Evolutionary conservation across 1,284 basidiomycete species (phyloP).

Genomic region (Trichosporon sp.): DNA sequence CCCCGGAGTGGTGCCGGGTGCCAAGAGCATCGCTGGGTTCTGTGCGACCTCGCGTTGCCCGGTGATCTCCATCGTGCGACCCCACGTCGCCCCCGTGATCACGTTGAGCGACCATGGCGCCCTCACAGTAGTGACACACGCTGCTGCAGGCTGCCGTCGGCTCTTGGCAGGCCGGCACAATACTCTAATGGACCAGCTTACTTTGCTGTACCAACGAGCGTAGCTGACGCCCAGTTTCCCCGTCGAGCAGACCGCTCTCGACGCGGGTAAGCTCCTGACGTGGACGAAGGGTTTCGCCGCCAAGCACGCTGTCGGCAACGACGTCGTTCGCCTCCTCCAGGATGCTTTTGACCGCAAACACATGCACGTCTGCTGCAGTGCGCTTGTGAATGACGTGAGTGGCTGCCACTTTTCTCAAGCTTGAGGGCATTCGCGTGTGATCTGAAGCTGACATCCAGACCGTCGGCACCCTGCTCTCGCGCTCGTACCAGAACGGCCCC

Average conservation of each 20-base stretch:
- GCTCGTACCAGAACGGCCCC: slow-evolving; percentile 86
- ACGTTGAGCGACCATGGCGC: not conserved
- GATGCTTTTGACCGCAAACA: slow-evolving; percentile 91
- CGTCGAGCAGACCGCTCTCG: slow-evolving; percentile 92
- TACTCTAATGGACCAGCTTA: no score
- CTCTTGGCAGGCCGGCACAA: no score
- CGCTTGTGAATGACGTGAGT: slow-evolving; percentile 91
- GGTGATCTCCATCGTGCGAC: not conserved
- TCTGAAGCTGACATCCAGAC: slow-evolving; percentile 63
- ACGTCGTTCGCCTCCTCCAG: slow-evolving; percentile 89
- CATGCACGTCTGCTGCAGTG: slow-evolving; percentile 89
- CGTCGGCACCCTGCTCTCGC: slow-evolving; percentile 88
- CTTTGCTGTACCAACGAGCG: not conserved
- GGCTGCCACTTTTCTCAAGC: not conserved
- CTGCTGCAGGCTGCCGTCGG: no score
- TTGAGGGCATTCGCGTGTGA: no score
- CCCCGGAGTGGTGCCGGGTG: not conserved
- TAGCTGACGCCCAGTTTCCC: slow-evolving; percentile 67
- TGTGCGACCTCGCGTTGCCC: not conserved
- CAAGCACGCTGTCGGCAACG: slow-evolving; percentile 86
- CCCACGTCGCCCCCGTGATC: not conserved
- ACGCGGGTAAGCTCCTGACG: slow-evolving; percentile 82
- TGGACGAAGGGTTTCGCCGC: slow-evolving; percentile 98
- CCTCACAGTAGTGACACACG: no score
- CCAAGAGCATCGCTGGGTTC: no score